Base-by-base conservation (phyloP, 1,284 basidiomycete species). In the Puccinia polysora region DNA sequence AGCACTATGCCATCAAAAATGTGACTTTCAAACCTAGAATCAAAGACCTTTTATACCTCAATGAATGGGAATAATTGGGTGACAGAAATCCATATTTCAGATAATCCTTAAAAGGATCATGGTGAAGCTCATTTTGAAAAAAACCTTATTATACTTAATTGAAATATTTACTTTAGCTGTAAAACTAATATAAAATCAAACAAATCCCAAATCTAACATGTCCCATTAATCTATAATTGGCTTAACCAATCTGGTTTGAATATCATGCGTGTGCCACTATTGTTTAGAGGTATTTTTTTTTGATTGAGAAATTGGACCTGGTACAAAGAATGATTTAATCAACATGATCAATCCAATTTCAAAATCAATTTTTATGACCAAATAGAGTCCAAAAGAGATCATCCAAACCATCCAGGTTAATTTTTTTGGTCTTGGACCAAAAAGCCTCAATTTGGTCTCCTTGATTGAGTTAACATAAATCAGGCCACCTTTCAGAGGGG, bases 331-430 rank as follows among this genome's bases (percentile, higher is more conserved):
- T n/a, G n/a, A n/a, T n/a, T n/a, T n/a, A 70, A 30, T 60, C 40
- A 70, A 70, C 64, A 65, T 78, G 76, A 32, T 76, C 74, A 32
- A 77, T 75, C 49, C 73, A 79, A 28, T 74, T 14, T 59, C 76
- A 77, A 65, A 75, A 77, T 8, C 73, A 53, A 58, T 76, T 76
- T 47, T 78, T 77, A 64, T 78, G 76, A 32, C 78, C 78, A 53
- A 79, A 79, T n/a, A 78, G 58, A 28, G 75, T 76, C 77, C 76
- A 79, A 63, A 76, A 79, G 20, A 75, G 23, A 53, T 75, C 77
- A 47, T 78, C 78, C 4, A 65, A 75, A 20, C 74, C 67, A 38
- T 38, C 30, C 4, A 47, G 52, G 40, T 53, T 15, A 12, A 53
- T 36, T 12, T 64, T 74, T 40, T 74, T 65, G 34, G 77, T 65